Evolutionary conservation across 495 filamentous ascomycete genomes (phyloP).

Genomic region (Aspergillus sclerotioniger): DNA sequence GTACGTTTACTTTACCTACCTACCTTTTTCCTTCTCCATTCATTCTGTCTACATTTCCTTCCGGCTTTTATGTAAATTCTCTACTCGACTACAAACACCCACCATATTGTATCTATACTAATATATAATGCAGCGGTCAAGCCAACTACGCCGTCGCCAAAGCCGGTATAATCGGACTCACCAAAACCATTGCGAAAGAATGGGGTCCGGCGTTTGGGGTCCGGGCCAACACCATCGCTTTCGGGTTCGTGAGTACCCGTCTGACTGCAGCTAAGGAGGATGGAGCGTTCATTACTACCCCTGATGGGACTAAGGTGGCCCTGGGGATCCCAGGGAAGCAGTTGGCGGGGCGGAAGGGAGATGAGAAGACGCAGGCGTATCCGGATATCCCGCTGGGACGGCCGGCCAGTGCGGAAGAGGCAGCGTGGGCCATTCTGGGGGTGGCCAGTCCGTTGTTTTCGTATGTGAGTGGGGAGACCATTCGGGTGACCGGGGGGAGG

Average conservation of each 20-base stretch:
- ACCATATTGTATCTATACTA: too few relatives aligned
- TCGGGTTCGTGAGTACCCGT: slow-evolving; percentile 74
- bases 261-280: slow-evolving; percentile 78
- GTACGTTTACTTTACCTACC: slow-evolving; percentile 34
- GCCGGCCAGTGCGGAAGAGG: slow-evolving; percentile 74
- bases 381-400: slow-evolving; percentile 74
- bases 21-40: background rate
- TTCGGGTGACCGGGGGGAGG: slow-evolving; percentile 78
- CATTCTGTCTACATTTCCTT: background rate
- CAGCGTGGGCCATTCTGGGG: slow-evolving; percentile 74
- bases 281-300: slow-evolving; percentile 70
- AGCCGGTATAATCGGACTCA: slow-evolving; percentile 74
- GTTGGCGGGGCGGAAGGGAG: slow-evolving; percentile 38
- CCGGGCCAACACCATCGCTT: slow-evolving; percentile 78
- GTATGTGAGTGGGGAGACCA: slow-evolving; percentile 82
- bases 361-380: slow-evolving; percentile 38
- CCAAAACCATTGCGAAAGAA: slow-evolving; percentile 87
- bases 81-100: too few relatives aligned
- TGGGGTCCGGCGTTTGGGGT: slow-evolving; percentile 86
- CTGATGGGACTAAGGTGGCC: slow-evolving; percentile 73
- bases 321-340: slow-evolving; percentile 70
- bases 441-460: slow-evolving; percentile 75
- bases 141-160: slow-evolving; percentile 83
- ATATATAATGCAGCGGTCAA: slow-evolving; percentile 55
- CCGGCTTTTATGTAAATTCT: too few relatives aligned